Evolutionary conservation across 2,329 filamentous ascomycete species (phyloP), one percentile per base, ranked within the genome.

Genomic region (Dendrostoma leiphaemia): DNA sequence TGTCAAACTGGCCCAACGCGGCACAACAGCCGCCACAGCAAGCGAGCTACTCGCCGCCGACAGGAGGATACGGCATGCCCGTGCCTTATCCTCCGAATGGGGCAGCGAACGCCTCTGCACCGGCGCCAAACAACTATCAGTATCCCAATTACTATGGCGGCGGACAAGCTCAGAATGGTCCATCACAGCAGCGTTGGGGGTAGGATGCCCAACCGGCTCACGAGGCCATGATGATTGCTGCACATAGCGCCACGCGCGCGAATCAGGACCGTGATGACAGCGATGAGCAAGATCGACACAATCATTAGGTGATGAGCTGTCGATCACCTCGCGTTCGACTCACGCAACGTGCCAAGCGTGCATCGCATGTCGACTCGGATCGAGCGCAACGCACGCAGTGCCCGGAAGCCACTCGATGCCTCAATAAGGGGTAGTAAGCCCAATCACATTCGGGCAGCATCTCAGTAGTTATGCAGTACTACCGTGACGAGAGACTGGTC

Each of bases 121-220:
- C 56, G 40, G 48, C 56, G 19, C 55, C 48, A 47, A 57, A 51
- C 13, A 48, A 46, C 38, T 34, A 45, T n/a, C 52, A 55, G 48
- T 52, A 55, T 23, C 48, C 53, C 28, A 58, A 58, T 28, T 55
- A 58, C 44, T 58, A 58, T 24, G 48, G 55, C 32, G 46, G 47
- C 31, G 56, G 48, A 19, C 56, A 58, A 40, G 37, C 52, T 52
- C 52, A 51, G 48, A 48, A 51, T 45, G 47, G 54, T 41, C 56
- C 55, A 21, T 24, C 48, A 19, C 56, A 58, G 37, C 52, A 55
- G 44, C 56, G 52, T 41, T 58, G 56, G 56, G 52, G 52, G 26
- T 58, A 58, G 56, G 10, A 35, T 31, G 12, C 37, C 31, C 51
- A 51, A 31, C 31, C 19, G 24, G 47, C 45, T 29, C 17, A 50